Conservation (phyloP, 2,329 filamentous ascomycete genomes). For the Penicillium sp. region DNA sequence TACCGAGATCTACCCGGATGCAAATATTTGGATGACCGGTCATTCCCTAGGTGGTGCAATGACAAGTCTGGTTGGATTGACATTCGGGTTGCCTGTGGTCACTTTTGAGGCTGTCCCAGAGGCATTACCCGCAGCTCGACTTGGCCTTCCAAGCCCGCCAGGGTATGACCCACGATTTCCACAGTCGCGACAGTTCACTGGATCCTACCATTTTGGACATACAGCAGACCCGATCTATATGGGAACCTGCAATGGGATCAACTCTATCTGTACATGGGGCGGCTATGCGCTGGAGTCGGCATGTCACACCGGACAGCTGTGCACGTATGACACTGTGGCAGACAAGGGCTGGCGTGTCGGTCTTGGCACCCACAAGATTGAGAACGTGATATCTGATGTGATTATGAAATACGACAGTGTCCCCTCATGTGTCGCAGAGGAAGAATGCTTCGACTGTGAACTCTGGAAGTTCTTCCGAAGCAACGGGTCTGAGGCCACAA, state of each 20-base stretch:
- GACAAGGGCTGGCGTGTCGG: slow-evolving; percentile 92
- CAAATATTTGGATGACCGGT: slow-evolving; percentile 84
- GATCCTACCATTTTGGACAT: slow-evolving; percentile 87
- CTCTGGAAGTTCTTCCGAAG: slow-evolving; percentile 95
- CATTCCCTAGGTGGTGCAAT: slow-evolving; percentile 92
- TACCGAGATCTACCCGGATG: slow-evolving; percentile 78
- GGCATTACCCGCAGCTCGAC: slow-evolving; percentile 76
- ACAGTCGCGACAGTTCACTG: slow-evolving; percentile 70
- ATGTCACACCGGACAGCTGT: slow-evolving; percentile 88
- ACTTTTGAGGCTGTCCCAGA: slow-evolving; percentile 94
- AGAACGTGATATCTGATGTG: slow-evolving; percentile 82
- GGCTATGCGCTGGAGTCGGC: slow-evolving; percentile 91
- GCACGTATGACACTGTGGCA: slow-evolving; percentile 86
- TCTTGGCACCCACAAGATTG: slow-evolving; percentile 87
- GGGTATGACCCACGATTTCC: slow-evolving; percentile 69
- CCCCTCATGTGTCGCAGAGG: slow-evolving; percentile 72
- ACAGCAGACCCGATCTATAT: slow-evolving; percentile 95
- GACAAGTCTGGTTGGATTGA: slow-evolving; percentile 82
- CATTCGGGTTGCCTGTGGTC: slow-evolving; percentile 85
- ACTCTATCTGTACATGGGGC: slow-evolving; percentile 82
- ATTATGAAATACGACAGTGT: slow-evolving; percentile 79
- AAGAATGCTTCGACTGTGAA: slow-evolving; percentile 82
- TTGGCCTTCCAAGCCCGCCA: slow-evolving; percentile 83
- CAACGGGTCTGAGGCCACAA: slow-evolving; percentile 77
- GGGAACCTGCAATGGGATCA: slow-evolving; percentile 87